Evolutionary conservation across 176 grass and related monocot genomes (phyloP), one percentile per base, ranked within the genome.

Genomic region (Leersia perrieri): DNA sequence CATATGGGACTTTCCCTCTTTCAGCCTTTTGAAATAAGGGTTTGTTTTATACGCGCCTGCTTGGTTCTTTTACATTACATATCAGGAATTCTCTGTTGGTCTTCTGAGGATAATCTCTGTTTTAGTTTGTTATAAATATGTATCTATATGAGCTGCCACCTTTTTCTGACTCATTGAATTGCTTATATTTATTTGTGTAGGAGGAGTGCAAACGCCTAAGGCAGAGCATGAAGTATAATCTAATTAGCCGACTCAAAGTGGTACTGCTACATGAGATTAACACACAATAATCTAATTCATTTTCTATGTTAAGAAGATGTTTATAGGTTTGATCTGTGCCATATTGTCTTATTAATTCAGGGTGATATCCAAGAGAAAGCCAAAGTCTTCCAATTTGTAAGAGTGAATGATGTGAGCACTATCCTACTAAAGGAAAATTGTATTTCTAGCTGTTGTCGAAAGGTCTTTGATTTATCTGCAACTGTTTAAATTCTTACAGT

Each of bases 201-300:
- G 96, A 99, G 84, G 96, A 99, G 71, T 99, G 96, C 82, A 95
- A 75, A 33, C 91, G 87, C 69, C 87, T 99, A 80, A 84, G 90
- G 74, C 96, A 99, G 82, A 99, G 89, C 89, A 91, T 99, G 71
- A 95, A 90, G 90, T 91, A 70, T 79, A 89, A 74, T 72, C 69
- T 90, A 76, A 91, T 95, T 75, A 87, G 75, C 41, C 84, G 89
- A 79, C 77, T 99, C 81, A 99, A 92, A 91, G 92, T 99, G 96
- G 96, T 99, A 93, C 81, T 20, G 72, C 82, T 87, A 40, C 75
- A 78, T 83, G 31, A 65, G 27, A 63, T 82, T 85, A 15, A 49
- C 57, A 67, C 31, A 44, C 75, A 64, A 69, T 84, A 41, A 60
- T 60, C 42, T 88, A 72, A 76, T 69, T 47, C 73, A 57, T 65